These are phyloP conservation scores for Neurospora sp. DNA, from an alignment of 495 filamentous ascomycete species.

Conservation along the genomic window DNA sequence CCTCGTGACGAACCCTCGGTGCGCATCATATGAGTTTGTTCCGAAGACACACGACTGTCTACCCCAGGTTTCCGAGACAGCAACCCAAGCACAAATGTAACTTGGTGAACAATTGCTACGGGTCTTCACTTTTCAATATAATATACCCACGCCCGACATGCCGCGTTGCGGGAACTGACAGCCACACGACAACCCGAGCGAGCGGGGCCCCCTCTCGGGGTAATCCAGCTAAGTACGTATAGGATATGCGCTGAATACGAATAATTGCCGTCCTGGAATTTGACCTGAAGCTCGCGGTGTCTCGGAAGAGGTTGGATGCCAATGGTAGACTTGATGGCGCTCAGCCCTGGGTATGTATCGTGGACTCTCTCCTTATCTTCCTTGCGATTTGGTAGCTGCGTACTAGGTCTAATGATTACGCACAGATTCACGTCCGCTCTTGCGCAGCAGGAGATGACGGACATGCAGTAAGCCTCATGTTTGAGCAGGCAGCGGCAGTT, in stretches of 20 bases:
- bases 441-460: not conserved
- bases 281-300: not conserved
- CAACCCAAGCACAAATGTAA: not conserved
- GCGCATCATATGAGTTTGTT: not conserved
- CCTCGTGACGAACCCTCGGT: not conserved
- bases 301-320: not conserved
- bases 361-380: not conserved
- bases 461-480: not conserved
- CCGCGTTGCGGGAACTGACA: not conserved
- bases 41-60: not conserved
- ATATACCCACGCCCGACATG: not conserved
- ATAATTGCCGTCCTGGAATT: not conserved
- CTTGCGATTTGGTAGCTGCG: not conserved
- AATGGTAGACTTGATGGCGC: not conserved
- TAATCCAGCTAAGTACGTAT: not conserved
- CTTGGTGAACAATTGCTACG: not conserved
- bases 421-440: not conserved
- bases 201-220: not conserved
- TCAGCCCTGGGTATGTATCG: not conserved
- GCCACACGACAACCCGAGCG: not conserved
- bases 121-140: not conserved
- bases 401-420: not conserved
- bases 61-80: not conserved
- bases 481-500: not conserved
- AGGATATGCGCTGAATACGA: not conserved